Evolutionary conservation across 768 basidiomycete species (phyloP).

Genomic region (Lactarius sp.): DNA sequence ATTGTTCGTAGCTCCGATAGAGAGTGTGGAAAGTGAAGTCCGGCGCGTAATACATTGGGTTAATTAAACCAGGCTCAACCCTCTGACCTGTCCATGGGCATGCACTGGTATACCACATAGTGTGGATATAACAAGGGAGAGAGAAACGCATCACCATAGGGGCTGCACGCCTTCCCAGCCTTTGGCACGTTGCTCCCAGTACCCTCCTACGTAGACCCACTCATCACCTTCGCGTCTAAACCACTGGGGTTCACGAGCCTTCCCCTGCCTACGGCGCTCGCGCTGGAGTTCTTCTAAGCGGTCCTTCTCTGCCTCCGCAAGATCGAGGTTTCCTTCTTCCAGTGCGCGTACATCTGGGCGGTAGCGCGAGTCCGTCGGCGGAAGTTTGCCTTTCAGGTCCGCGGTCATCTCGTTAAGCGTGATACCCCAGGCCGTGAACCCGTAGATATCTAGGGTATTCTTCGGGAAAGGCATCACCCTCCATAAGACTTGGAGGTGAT

Average conservation of each 20-base stretch:
- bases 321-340: slow-evolving; percentile 68
- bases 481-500: slow-evolving; percentile 75
- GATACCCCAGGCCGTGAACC: slow-evolving; percentile 76
- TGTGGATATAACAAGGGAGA: background rate
- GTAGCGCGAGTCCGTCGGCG: slow-evolving; percentile 76
- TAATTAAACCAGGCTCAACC: too few relatives aligned
- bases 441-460: slow-evolving; percentile 67
- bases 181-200: slow-evolving; percentile 70
- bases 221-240: slow-evolving; percentile 65
- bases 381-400: slow-evolving; percentile 58
- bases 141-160: slow-evolving; percentile 51
- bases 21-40: too few relatives aligned
- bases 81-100: background rate
- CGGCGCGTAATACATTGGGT: too few relatives aligned
- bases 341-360: slow-evolving; percentile 80
- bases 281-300: slow-evolving; percentile 74
- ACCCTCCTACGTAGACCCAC: slow-evolving; percentile 74
- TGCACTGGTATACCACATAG: background rate
- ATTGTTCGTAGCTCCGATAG: too few relatives aligned
- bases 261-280: slow-evolving; percentile 56
- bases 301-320: slow-evolving; percentile 67
- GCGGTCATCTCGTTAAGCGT: slow-evolving; percentile 75
- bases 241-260: slow-evolving; percentile 65
- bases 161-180: slow-evolving; percentile 58
- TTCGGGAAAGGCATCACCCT: slow-evolving; percentile 68